Percentiles rank a stretch among this genome's conserved stretches.
These are phyloP conservation scores for Lachnum nothofagi DNA, from an alignment of 2,329 filamentous ascomycete species.

Conservation along the genomic window DNA sequence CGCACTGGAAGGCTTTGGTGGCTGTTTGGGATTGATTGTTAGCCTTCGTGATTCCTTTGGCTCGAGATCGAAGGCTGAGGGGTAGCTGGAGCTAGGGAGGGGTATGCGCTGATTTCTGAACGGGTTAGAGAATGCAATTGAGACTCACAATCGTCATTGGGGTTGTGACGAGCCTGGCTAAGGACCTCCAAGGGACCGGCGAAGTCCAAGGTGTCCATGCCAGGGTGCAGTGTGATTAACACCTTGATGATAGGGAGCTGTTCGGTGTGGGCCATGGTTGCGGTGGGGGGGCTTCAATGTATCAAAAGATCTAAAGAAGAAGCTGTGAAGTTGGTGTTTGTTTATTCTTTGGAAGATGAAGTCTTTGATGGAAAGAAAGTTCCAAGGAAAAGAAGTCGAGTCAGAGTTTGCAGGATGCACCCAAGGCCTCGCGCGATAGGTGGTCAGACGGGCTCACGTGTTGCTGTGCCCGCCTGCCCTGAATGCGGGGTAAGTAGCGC, in stretches of 20 bases:
- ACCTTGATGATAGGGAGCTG: slow-evolving; percentile 46
- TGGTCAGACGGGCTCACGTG: no score
- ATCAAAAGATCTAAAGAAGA: no score
- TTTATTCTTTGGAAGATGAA: no score
- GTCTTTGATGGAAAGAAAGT: no score
- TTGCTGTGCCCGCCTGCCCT: no score
- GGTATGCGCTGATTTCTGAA: no score
- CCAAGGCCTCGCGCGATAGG: no score
- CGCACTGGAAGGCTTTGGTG: slow-evolving; percentile 26
- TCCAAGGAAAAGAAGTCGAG: no score
- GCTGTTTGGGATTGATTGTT: slow-evolving; percentile 14
- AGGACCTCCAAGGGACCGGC: slow-evolving; percentile 55
- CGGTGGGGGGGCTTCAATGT: slow-evolving; percentile 15
- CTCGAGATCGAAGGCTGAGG: not conserved
- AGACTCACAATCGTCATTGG: slow-evolving; percentile 45
- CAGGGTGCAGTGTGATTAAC: slow-evolving; percentile 51
- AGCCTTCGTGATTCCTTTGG: not conserved
- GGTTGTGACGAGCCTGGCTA: slow-evolving; percentile 47
- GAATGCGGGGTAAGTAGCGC: no score
- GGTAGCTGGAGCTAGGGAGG: slow-evolving; percentile 1
- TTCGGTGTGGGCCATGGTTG: slow-evolving; percentile 31
- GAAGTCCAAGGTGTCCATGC: slow-evolving; percentile 53
- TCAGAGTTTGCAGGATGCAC: no score
- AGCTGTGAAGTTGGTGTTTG: no score
- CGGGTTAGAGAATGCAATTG: slow-evolving; percentile 5